Percentiles rank a stretch among this genome's conserved stretches.
Conservation (phyloP, 75 land plant species). For the Selaginella tamariscina region DNA sequence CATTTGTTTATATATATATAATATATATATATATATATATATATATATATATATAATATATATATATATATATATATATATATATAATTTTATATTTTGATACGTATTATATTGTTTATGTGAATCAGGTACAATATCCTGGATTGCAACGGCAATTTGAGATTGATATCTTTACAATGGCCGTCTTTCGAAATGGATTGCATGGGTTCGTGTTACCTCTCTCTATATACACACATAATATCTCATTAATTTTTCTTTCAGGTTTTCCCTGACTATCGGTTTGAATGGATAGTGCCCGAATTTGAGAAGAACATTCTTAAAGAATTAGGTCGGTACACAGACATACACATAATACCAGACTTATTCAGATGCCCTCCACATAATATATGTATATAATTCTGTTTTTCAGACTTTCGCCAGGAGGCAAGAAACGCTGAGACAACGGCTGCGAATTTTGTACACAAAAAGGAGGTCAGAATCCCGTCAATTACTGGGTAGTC, state of each 20-base stretch:
- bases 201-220: slow-evolving; percentile 32
- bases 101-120: background rate
- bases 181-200: slow-evolving; percentile 47
- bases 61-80: background rate
- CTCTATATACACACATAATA: background rate
- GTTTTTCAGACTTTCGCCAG: slow-evolving; percentile 57
- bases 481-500: slow-evolving; percentile 73
- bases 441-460: slow-evolving; percentile 52
- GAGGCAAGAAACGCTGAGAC: slow-evolving; percentile 83
- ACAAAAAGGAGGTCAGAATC: slow-evolving; percentile 38
- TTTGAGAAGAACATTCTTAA: slow-evolving; percentile 50
- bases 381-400: too few relatives aligned
- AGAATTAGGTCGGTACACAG: slow-evolving; percentile 46
- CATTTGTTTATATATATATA: background rate
- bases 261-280: slow-evolving; percentile 91
- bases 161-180: slow-evolving; percentile 70
- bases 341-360: too few relatives aligned
- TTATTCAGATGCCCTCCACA: too few relatives aligned
- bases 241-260: slow-evolving; percentile 23
- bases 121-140: slow-evolving; percentile 82
- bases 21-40: background rate
- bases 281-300: slow-evolving; percentile 70
- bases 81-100: background rate
- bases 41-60: background rate
- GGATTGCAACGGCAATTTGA: slow-evolving; percentile 49